These are phyloP conservation scores for Nicotiana tabacum DNA, from an alignment of 257 asterid species.

Conservation along the genomic window DNA sequence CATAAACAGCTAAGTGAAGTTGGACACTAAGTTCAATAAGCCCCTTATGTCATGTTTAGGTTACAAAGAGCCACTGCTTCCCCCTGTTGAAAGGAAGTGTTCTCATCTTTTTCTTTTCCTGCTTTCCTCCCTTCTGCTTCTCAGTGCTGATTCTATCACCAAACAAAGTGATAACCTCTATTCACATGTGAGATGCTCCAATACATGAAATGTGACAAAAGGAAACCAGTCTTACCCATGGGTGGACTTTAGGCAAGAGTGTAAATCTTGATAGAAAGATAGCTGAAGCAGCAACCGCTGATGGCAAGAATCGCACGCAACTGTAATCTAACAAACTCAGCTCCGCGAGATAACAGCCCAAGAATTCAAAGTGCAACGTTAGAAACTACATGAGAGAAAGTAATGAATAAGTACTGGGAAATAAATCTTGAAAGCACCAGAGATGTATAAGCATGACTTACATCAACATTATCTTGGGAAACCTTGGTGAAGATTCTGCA, in stretches of 20 bases:
- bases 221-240: constrained; percentile 59
- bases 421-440: background rate
- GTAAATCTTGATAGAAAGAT: constrained; percentile 65
- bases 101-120: no score
- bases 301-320: constrained; percentile 66
- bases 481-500: constrained; percentile 59
- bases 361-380: constrained; percentile 42
- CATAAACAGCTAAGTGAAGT: constrained; percentile 4
- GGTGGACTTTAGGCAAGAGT: constrained; percentile 44
- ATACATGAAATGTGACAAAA: background rate
- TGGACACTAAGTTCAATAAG: background rate
- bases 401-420: background rate
- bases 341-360: constrained; percentile 70
- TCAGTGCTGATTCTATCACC: background rate
- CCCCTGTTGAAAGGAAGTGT: background rate
- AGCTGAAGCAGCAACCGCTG: constrained; percentile 77
- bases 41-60: background rate
- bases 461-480: constrained; percentile 53
- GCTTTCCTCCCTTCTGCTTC: background rate
- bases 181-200: background rate
- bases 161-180: background rate
- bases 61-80: background rate
- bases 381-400: constrained; percentile 41
- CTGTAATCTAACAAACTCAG: constrained; percentile 64
- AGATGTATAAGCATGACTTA: constrained; percentile 20